These are phyloP conservation scores for Diutina rugosa DNA, from an alignment of 1,139 yeast species.

Conservation along the genomic window DNA sequence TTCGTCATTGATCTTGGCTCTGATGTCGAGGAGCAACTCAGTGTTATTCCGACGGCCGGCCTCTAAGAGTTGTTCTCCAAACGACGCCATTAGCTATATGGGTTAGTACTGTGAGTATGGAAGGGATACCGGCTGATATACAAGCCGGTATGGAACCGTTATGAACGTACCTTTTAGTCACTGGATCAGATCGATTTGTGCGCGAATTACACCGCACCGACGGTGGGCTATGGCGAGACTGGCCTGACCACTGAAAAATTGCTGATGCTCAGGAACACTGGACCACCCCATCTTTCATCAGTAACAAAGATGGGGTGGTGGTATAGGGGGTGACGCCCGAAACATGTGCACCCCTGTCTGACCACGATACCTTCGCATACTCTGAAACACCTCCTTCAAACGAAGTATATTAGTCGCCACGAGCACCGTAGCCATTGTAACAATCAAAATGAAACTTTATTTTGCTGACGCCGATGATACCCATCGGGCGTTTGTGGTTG, in stretches of 20 bases:
- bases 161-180: not conserved
- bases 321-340: not conserved
- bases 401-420: not conserved
- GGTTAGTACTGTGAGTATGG: not conserved
- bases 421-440: not conserved
- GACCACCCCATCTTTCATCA: too few species aligned
- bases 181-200: not conserved
- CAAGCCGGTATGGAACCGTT: not conserved
- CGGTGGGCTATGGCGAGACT: not conserved
- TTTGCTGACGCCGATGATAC: not conserved
- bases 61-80: slow-evolving; percentile 65
- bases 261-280: not conserved
- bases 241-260: not conserved
- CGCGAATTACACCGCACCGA: not conserved
- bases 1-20: slow-evolving; percentile 32
- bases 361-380: not conserved
- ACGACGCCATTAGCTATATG: not conserved
- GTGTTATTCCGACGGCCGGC: slow-evolving; percentile 81
- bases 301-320: not conserved
- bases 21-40: slow-evolving; percentile 52
- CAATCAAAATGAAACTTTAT: not conserved
- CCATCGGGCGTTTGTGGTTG: not conserved
- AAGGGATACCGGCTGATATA: too few species aligned
- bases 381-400: not conserved
- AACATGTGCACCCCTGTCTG: not conserved